phyloP scores from a whole-genome alignment of 306 rosid genomes.

The Cercis canadensis region DNA sequence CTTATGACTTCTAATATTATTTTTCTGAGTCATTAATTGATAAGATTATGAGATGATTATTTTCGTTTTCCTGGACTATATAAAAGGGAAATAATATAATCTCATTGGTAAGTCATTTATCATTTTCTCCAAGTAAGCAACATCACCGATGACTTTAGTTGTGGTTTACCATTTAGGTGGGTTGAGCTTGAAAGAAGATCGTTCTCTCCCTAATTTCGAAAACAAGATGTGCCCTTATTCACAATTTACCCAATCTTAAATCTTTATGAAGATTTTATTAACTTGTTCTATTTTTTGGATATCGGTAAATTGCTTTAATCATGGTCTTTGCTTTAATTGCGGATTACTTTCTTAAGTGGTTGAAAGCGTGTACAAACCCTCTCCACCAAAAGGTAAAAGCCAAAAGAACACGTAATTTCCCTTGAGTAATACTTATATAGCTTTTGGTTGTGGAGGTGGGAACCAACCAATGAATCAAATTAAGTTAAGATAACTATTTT shows the following conservation, averaged over 20 bases:
- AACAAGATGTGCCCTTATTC: conserved; percentile 1
- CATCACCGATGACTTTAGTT: neutral
- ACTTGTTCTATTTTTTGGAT: no score
- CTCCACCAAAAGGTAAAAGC: conserved; percentile 28
- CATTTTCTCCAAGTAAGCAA: conserved; percentile 18
- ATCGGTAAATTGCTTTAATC: neutral
- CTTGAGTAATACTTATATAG: neutral
- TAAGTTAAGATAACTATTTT: no score
- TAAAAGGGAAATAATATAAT: neutral
- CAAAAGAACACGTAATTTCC: conserved; percentile 9
- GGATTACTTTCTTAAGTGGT: conserved; percentile 15
- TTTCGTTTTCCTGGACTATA: no score
- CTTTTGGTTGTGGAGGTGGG: conserved; percentile 1
- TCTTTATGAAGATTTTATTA: neutral
- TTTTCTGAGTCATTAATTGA: no score
- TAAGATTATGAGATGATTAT: no score
- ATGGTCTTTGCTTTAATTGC: neutral
- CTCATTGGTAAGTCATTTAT: neutral
- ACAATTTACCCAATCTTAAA: neutral
- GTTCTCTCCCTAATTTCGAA: neutral
- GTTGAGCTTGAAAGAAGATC: neutral
- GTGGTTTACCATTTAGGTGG: neutral
- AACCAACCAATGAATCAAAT: neutral
- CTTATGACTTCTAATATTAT: no score
- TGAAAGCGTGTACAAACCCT: conserved; percentile 25